These are phyloP conservation scores for Gracilaria gracilis DNA, from an alignment of 23 red algal species.

Conservation along the genomic window DNA sequence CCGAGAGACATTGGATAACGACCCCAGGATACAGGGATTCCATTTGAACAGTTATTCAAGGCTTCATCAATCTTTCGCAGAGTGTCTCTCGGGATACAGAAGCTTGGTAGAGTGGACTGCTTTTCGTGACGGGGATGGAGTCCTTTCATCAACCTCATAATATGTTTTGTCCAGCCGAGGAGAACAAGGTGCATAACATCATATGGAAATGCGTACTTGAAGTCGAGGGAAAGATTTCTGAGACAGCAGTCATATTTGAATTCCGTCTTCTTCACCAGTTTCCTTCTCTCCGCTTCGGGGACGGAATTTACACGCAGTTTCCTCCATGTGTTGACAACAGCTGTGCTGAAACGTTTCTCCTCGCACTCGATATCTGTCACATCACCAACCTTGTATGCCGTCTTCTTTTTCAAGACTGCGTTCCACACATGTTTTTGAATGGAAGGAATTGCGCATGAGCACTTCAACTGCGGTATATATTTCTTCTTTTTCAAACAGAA, in stretches of 20 bases:
- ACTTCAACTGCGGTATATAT: neutral
- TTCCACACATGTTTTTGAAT: neutral
- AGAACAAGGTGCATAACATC: conserved; percentile 26
- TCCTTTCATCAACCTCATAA: neutral
- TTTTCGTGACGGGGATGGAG: neutral
- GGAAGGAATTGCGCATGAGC: neutral
- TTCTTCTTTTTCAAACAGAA: conserved; percentile 7
- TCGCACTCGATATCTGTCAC: neutral
- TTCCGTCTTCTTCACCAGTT: neutral
- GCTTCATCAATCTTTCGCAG: neutral
- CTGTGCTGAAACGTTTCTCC: neutral
- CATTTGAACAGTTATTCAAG: neutral
- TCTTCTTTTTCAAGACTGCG: neutral
- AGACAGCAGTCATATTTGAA: neutral
- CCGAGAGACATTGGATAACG: neutral
- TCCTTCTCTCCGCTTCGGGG: neutral
- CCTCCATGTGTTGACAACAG: neutral
- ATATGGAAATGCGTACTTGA: neutral
- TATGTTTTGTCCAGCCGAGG: conserved; percentile 7
- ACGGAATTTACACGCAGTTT: neutral
- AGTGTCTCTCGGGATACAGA: neutral
- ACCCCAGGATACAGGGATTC: conserved; percentile 1
- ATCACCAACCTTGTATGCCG: too few relatives aligned
- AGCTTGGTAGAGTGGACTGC: neutral
- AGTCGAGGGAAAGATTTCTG: neutral